Percentiles rank a stretch among this genome's conserved stretches.
These are phyloP conservation scores for Mallotus nudiflorus DNA, from an alignment of 345 rosid species.

Conservation along the genomic window DNA sequence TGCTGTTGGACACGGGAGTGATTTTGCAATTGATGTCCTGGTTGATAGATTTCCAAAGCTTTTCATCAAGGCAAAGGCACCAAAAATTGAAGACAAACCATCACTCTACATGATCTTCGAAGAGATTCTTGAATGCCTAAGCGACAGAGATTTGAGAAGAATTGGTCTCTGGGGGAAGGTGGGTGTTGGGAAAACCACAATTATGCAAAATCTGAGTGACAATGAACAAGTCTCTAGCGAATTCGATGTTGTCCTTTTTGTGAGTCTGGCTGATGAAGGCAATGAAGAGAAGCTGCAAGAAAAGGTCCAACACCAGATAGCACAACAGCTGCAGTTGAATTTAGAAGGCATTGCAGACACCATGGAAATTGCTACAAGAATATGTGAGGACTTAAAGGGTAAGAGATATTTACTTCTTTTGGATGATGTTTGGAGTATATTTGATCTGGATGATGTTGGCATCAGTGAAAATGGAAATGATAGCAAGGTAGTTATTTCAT, in stretches of 20 bases:
- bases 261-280: too few relatives aligned
- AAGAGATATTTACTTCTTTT: constrained; percentile 33
- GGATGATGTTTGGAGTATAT: constrained; percentile 28
- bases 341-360: neutral
- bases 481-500: constrained; percentile 34
- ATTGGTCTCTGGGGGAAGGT: too few relatives aligned
- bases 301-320: constrained; percentile 28
- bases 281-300: constrained; percentile 1
- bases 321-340: constrained; percentile 18
- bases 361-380: constrained; percentile 15
- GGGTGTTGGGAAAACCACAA: too few relatives aligned
- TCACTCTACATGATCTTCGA: constrained; percentile 13
- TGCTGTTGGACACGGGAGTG: constrained; percentile 14
- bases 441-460: constrained; percentile 10
- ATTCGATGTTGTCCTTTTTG: too few relatives aligned
- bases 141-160: too few relatives aligned
- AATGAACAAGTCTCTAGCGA: too few relatives aligned
- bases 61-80: constrained; percentile 22
- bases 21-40: constrained; percentile 13
- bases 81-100: constrained; percentile 15
- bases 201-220: too few relatives aligned
- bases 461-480: neutral
- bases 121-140: neutral
- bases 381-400: constrained; percentile 26
- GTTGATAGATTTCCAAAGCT: constrained; percentile 24